A percentile compares a stretch with the other conserved stretches of the same genome.
Evolutionary conservation across 1,284 basidiomycete genomes (phyloP).

Genomic region (Papiliotrema nemorosa): DNA sequence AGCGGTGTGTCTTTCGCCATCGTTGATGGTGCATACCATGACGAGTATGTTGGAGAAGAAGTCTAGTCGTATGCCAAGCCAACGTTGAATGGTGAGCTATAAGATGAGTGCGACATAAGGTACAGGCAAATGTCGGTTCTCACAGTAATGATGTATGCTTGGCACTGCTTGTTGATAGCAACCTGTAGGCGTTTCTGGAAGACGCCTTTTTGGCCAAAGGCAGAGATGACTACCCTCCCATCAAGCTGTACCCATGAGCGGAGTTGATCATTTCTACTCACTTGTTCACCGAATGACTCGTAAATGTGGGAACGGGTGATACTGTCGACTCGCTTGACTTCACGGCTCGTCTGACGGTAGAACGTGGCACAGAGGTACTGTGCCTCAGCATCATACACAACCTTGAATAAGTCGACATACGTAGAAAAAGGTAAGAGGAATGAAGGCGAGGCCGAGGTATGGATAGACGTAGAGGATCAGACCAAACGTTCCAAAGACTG

Average conservation of each 20-base stretch:
- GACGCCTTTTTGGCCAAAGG: slow-evolving; percentile 25
- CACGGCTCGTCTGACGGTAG: slow-evolving; percentile 36
- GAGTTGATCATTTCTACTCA: slow-evolving; percentile 1
- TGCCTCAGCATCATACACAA: slow-evolving; percentile 29
- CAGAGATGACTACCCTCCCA: slow-evolving; percentile 31
- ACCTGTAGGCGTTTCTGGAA: slow-evolving; percentile 22
- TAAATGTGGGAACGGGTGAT: slow-evolving; percentile 36
- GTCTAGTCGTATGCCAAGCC: slow-evolving; percentile 30
- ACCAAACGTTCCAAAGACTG: slow-evolving; percentile 22
- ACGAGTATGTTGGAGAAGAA: slow-evolving; percentile 24
- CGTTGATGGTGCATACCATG: slow-evolving; percentile 3
- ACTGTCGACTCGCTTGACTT: slow-evolving; percentile 40
- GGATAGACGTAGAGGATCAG: slow-evolving; percentile 30
- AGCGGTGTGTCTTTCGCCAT: slow-evolving; percentile 6
- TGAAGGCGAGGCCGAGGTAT: slow-evolving; percentile 21
- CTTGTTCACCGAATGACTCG: slow-evolving; percentile 38
- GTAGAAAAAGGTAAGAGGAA: not conserved
- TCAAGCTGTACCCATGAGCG: slow-evolving; percentile 22
- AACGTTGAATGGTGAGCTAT: slow-evolving; percentile 19
- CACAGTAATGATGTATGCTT: slow-evolving; percentile 28
- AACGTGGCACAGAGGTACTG: slow-evolving; percentile 22
- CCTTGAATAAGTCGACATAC: slow-evolving; percentile 21
- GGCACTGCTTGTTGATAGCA: slow-evolving; percentile 25
- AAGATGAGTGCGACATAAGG: not conserved
- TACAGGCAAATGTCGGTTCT: slow-evolving; percentile 4